Conservation (phyloP, 306 rosid species). For the Castanea mollissima region DNA sequence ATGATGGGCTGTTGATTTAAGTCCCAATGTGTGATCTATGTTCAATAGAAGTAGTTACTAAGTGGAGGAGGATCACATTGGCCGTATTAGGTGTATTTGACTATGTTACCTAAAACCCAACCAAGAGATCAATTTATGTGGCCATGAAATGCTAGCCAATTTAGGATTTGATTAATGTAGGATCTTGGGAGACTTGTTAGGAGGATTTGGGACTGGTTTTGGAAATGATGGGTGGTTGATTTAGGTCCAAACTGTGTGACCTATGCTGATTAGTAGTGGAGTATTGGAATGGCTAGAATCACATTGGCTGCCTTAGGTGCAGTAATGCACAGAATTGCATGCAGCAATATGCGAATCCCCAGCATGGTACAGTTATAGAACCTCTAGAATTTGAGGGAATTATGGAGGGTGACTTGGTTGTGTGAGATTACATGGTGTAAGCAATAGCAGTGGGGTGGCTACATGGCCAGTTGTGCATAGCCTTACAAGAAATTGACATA, state of each 20-base stretch:
- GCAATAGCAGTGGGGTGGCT: background rate
- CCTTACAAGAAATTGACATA: background rate
- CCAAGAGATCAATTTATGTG: no score
- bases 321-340: background rate
- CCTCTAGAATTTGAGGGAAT: slow-evolving; percentile 1
- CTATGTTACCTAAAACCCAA: no score
- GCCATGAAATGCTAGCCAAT: background rate
- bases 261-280: background rate
- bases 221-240: background rate
- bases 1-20: no score
- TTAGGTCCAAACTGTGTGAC: background rate
- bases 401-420: slow-evolving; percentile 9
- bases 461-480: background rate
- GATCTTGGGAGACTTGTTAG: background rate
- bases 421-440: background rate
- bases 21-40: no score
- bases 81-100: no score
- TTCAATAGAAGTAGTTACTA: no score
- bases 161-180: background rate
- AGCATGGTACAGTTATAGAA: background rate
- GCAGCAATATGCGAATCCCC: background rate
- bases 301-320: no score
- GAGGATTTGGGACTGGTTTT: background rate
- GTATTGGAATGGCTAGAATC: no score
- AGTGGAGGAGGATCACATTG: no score